Evolutionary conservation across 179 eudicot genomes (phyloP).

Genomic region (Sideroxylon spinosum): DNA sequence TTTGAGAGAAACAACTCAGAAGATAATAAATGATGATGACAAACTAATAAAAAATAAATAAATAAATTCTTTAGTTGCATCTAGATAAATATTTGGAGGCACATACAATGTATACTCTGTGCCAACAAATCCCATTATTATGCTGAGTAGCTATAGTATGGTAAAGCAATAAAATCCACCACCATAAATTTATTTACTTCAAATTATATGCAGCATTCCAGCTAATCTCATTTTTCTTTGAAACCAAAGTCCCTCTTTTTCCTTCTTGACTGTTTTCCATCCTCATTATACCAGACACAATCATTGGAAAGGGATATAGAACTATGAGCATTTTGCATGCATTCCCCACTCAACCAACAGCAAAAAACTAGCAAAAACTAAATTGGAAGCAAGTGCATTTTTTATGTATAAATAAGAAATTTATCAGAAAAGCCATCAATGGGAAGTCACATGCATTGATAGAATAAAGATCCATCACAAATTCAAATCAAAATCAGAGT

Average conservation of each 20-base stretch:
- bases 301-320: not conserved
- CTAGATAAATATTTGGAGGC: not conserved
- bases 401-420: too few species aligned
- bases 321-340: not conserved
- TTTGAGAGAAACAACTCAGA: not conserved
- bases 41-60: not conserved
- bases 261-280: not conserved
- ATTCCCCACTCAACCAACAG: not conserved
- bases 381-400: too few species aligned
- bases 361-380: not conserved
- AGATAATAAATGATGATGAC: not conserved
- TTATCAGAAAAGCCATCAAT: too few species aligned
- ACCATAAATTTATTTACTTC: not conserved
- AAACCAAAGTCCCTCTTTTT: not conserved
- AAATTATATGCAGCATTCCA: conserved; percentile 1
- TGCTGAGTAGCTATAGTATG: not conserved
- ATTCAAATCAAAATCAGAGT: conserved; percentile 6
- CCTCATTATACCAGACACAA: not conserved
- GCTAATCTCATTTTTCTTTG: not conserved
- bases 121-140: not conserved
- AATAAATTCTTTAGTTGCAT: not conserved
- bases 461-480: not conserved
- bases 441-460: not conserved
- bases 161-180: not conserved
- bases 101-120: not conserved